A percentile compares a stretch with the other conserved stretches of the same genome.
These are phyloP conservation scores for Epicoccum nigrum DNA, from an alignment of 2,329 filamentous ascomycete species.

Conservation along the genomic window DNA sequence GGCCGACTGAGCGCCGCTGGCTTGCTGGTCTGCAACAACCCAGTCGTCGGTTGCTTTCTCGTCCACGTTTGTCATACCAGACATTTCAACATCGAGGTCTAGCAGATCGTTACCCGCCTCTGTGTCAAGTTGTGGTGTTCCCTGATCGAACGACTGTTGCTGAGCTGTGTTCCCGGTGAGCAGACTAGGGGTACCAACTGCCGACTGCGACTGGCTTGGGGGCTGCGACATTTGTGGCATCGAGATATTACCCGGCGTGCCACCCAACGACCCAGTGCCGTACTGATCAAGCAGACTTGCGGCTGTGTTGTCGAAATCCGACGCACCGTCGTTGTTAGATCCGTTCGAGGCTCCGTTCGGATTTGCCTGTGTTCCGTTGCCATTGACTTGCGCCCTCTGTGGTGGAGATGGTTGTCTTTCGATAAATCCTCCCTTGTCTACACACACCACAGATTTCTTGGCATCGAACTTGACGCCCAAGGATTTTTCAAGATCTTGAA, in stretches of 20 bases:
- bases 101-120: conserved; percentile 43
- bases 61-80: conserved; percentile 55
- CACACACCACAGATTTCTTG: conserved; percentile 69
- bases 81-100: conserved; percentile 62
- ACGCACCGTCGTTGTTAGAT: conserved; percentile 34
- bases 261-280: conserved; percentile 65
- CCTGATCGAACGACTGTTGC: conserved; percentile 33
- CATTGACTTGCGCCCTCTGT: conserved; percentile 39
- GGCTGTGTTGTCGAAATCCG: conserved; percentile 52
- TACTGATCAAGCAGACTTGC: conserved; percentile 72
- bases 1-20: conserved; percentile 22
- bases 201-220: conserved; percentile 64
- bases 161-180: conserved; percentile 29
- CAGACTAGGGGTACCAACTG: conserved; percentile 61
- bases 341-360: conserved; percentile 45
- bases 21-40: conserved; percentile 43
- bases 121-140: conserved; percentile 32
- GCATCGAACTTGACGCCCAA: conserved; percentile 71
- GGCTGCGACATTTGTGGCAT: conserved; percentile 61
- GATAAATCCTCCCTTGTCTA: conserved; percentile 76
- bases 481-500: conserved; percentile 73
- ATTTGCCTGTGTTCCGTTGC: conserved; percentile 33
- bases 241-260: conserved; percentile 66
- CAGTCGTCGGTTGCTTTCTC: conserved; percentile 44
- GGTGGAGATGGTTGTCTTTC: conserved; percentile 58